Conservation (phyloP, 2,329 filamentous ascomycete species). For the Nannizziopsis arthrosporioides region DNA sequence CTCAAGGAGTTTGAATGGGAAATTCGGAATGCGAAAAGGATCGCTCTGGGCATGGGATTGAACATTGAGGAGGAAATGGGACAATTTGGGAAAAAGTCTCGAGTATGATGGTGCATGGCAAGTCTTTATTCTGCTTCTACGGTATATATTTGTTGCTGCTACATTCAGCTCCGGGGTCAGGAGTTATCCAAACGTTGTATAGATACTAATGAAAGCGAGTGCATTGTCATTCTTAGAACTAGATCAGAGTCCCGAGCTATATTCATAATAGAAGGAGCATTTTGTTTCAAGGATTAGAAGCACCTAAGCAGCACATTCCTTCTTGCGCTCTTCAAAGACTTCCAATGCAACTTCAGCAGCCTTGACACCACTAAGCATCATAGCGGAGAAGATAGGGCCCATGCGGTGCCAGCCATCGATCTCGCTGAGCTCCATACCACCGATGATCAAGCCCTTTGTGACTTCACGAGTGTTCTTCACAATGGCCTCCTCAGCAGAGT, state of each 20-base stretch:
- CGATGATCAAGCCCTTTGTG: conserved; percentile 77
- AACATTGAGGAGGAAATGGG: conserved; percentile 17
- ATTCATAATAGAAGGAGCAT: neutral
- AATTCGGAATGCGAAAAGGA: conserved; percentile 53
- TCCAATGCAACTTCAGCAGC: conserved; percentile 71
- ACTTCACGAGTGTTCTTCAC: conserved; percentile 85
- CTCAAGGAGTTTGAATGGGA: conserved; percentile 93
- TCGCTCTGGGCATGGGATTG: conserved; percentile 15
- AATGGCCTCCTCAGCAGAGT: conserved; percentile 79
- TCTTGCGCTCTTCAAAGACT: conserved; percentile 61
- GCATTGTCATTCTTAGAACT: no score
- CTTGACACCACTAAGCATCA: conserved; percentile 79
- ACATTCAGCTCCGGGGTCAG: neutral
- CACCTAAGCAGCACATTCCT: conserved; percentile 49
- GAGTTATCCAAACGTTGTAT: no score
- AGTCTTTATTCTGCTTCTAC: neutral
- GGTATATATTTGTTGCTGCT: neutral
- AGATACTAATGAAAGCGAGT: no score
- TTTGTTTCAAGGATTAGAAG: neutral
- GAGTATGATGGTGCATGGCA: neutral
- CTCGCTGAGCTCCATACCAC: conserved; percentile 86
- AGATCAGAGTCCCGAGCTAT: neutral
- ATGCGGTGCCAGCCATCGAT: conserved; percentile 86
- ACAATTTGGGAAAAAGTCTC: neutral
- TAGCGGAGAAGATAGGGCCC: conserved; percentile 80